Evolutionary conservation across 2,329 filamentous ascomycete species (phyloP), one percentile per base, ranked within the genome.

Genomic region (Fusarium sp.): DNA sequence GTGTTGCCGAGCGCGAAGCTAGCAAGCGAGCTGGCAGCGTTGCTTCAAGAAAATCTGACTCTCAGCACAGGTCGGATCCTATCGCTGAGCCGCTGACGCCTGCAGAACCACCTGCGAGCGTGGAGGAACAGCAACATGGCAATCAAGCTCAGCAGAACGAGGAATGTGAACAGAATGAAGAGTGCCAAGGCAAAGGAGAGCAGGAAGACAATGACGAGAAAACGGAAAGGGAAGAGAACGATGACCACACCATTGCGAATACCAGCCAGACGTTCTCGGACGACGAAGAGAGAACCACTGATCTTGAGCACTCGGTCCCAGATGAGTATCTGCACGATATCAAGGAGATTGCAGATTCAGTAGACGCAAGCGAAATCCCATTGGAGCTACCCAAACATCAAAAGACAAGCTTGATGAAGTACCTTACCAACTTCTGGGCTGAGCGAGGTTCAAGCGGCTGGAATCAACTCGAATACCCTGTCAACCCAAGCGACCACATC

Each of bases 351-450:
- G 88, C 88, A 3, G 87, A 89, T 50, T 87, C 87, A 65, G 84
- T 90, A 67, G 91, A 89, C 71, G 86, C 86, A 6, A 88, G 83
- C 73, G 89, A 90, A 55, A 86, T 90, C 25, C 86, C 87, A 1
- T 81, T 92, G 12, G 94, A 97, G 73, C 86, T 99, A 15, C 94
- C 94, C 2, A 97, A 94, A 76, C 94, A 98, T 77, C 94, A 98
- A 77, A 96, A 95, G 79, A 95, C 90, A 61, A 98, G 94, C 47
- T 84, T 98, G 71, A 92, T 99, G 89, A 97, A 97, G 78, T 94
- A 98, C 83, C 86, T 99, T 47, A 96, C 94, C 18, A 98, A 95
- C 76, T 99, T 99, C 80, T 99, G 96, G 96, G 97, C 96, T 4
- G 97, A 99, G 81, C 90, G 96, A 56, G 98, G 96, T 50, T 94